Percentiles rank a stretch among this genome's conserved stretches.
phyloP scores from a whole-genome alignment of 805 yeast genomes.

The Kazachstania psychrophila region DNA sequence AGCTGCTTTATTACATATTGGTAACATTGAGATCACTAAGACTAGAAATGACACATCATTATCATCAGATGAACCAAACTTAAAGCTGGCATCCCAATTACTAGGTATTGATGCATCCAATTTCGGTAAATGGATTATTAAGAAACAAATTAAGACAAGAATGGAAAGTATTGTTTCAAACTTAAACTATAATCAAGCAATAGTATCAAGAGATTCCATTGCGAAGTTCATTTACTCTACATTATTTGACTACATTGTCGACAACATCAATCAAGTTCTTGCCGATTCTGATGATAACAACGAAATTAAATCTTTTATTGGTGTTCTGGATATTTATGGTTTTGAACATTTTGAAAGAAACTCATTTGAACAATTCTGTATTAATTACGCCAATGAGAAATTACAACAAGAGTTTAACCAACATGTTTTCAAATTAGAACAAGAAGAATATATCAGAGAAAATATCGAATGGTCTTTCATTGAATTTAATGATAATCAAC shows the following conservation, averaged over 20 bases:
- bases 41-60: constrained; percentile 78
- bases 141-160: constrained; percentile 87
- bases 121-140: constrained; percentile 86
- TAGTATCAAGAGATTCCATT: constrained; percentile 90
- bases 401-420: constrained; percentile 95
- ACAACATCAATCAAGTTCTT: constrained; percentile 61
- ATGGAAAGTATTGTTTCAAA: constrained; percentile 85
- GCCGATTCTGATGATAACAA: constrained; percentile 58
- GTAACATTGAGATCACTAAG: constrained; percentile 82
- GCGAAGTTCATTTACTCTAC: constrained; percentile 90
- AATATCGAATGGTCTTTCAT: constrained; percentile 96
- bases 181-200: constrained; percentile 72
- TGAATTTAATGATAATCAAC: constrained; percentile 93
- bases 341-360: constrained; percentile 92
- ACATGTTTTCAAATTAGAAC: constrained; percentile 94
- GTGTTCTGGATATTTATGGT: constrained; percentile 95
- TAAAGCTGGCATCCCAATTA: constrained; percentile 74
- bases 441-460: constrained; percentile 87
- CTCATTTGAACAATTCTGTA: constrained; percentile 95
- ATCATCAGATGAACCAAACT: constrained; percentile 76
- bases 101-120: constrained; percentile 66
- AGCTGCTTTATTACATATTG: constrained; percentile 85
- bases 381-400: constrained; percentile 94
- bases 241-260: constrained; percentile 90
- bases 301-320: constrained; percentile 67